phyloP scores from a whole-genome alignment of 2,329 filamentous ascomycete genomes.

The Pyricularia sp. region DNA sequence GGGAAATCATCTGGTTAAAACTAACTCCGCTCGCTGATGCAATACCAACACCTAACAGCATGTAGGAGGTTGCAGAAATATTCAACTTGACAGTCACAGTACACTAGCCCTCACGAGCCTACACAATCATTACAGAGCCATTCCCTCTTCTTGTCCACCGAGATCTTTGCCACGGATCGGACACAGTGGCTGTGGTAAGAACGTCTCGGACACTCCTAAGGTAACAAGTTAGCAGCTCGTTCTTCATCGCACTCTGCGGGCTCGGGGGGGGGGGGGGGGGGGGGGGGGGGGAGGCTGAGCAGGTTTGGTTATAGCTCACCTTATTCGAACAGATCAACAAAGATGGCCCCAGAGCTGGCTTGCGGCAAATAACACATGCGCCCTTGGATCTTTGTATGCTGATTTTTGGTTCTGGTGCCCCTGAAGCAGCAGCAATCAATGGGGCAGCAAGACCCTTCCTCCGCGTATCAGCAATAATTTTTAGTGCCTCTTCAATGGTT shows the following conservation, averaged over 20 bases:
- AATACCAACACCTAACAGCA: background rate
- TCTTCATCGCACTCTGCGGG: background rate
- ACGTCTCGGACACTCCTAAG: constrained; percentile 25
- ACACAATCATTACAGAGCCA: background rate
- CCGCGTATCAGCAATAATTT: constrained; percentile 31
- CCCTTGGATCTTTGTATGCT: constrained; percentile 29
- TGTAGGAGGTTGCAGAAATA: background rate
- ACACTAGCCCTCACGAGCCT: background rate
- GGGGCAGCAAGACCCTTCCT: constrained; percentile 12
- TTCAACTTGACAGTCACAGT: background rate
- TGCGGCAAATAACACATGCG: constrained; percentile 38
- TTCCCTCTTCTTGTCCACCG: constrained; percentile 15
- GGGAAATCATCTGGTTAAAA: background rate
- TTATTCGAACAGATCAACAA: constrained; percentile 40
- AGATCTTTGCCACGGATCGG: constrained; percentile 21
- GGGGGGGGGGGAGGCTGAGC: no score
- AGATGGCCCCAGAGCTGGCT: constrained; percentile 36
- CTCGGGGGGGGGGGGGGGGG: no score
- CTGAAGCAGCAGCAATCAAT: background rate
- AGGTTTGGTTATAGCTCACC: constrained; percentile 22
- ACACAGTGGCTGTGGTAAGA: constrained; percentile 42
- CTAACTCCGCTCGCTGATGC: background rate
- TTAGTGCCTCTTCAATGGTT: constrained; percentile 31
- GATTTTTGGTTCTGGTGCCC: constrained; percentile 13
- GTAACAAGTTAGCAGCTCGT: background rate